phyloP scores from a whole-genome alignment of 1,284 basidiomycete species.

The Serendipita sp. region DNA sequence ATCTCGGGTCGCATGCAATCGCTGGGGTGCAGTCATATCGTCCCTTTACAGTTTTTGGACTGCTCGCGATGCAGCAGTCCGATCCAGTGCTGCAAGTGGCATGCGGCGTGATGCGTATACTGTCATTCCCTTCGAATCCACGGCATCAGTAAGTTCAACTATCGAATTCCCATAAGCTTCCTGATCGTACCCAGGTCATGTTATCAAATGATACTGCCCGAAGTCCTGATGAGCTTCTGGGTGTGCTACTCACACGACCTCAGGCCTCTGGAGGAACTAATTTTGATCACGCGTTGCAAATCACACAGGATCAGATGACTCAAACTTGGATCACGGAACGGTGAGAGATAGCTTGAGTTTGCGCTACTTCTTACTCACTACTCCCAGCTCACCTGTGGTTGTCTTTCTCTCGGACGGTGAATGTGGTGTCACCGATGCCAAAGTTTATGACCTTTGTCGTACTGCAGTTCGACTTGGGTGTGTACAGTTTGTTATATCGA shows the following conservation, averaged over 20 bases:
- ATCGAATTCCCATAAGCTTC: too few relatives aligned
- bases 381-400: slow-evolving; percentile 37
- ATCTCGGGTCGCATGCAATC: slow-evolving; percentile 27
- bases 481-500: slow-evolving; percentile 10
- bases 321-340: slow-evolving; percentile 41
- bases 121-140: slow-evolving; percentile 35
- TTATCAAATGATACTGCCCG: slow-evolving; percentile 35
- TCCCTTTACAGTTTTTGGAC: slow-evolving; percentile 41
- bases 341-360: slow-evolving; percentile 18
- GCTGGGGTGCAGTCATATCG: slow-evolving; percentile 44
- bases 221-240: slow-evolving; percentile 32
- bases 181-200: slow-evolving; percentile 7
- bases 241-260: slow-evolving; percentile 24
- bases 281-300: slow-evolving; percentile 30
- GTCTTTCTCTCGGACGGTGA: slow-evolving; percentile 51
- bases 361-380: not conserved
- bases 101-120: slow-evolving; percentile 41
- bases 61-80: slow-evolving; percentile 30
- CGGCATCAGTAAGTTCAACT: slow-evolving; percentile 18
- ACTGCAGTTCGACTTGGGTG: slow-evolving; percentile 36
- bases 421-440: slow-evolving; percentile 27
- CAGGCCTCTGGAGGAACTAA: slow-evolving; percentile 31
- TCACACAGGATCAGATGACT: slow-evolving; percentile 29
- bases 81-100: slow-evolving; percentile 13
- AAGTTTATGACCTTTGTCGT: slow-evolving; percentile 33